These are phyloP conservation scores for Lupinus albus DNA, from an alignment of 306 rosid species.

Conservation along the genomic window DNA sequence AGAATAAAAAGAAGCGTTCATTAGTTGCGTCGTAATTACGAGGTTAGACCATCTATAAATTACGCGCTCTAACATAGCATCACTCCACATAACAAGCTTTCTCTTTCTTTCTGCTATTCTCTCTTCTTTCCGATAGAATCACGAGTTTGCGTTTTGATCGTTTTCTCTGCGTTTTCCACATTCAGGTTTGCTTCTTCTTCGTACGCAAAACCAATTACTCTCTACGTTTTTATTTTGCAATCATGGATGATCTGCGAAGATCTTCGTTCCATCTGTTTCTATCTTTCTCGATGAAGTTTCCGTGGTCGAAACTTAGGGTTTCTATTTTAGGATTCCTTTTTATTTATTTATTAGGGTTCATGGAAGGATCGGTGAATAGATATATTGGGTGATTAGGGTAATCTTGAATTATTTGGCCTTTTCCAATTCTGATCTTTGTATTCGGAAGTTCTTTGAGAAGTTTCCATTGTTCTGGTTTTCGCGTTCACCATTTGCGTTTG, in stretches of 20 bases:
- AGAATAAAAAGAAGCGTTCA: too few species aligned
- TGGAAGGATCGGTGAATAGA: not conserved
- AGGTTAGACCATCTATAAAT: too few species aligned
- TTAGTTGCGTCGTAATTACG: too few species aligned
- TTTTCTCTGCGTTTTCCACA: not conserved
- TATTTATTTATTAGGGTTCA: not conserved
- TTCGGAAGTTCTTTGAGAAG: not conserved
- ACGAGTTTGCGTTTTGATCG: not conserved
- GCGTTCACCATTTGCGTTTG: too few species aligned
- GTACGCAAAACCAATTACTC: not conserved
- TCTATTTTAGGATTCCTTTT: not conserved
- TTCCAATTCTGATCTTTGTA: not conserved
- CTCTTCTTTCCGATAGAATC: not conserved
- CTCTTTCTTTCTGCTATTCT: not conserved
- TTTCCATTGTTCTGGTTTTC: not conserved
- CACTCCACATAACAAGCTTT: not conserved
- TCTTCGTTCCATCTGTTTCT: not conserved
- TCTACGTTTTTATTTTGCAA: not conserved
- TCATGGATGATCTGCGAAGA: conserved; percentile 1
- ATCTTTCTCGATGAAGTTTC: not conserved
- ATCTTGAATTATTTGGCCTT: not conserved
- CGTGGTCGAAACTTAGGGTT: not conserved
- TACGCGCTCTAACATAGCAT: not conserved
- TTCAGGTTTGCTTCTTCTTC: conserved; percentile 27
- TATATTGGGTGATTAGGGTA: too few species aligned